Evolutionary conservation across 768 basidiomycete genomes (phyloP), one percentile per base, ranked within the genome.

Genomic region (Tulasnella sp.): DNA sequence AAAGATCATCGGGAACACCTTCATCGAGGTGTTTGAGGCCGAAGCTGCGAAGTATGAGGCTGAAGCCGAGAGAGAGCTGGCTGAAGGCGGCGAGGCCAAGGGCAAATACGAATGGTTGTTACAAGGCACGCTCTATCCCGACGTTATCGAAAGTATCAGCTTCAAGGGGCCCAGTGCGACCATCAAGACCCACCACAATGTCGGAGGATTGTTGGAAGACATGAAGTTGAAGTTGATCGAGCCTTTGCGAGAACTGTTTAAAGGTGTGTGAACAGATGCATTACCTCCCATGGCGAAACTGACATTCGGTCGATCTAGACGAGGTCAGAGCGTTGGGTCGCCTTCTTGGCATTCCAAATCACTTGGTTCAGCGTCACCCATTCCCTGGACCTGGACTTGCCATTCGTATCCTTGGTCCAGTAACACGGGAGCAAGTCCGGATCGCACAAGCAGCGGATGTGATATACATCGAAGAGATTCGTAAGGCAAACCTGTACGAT

Each of bases 141-240:
- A 99, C 67, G 96, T 99, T 58, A 99, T 98, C 67, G 96, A 99
- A 74, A 90, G 86, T 67, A 96, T 99, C 72, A 90, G 86, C 71
- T 99, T 99, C 80, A 98, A 97, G 72, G 96, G 96, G 2, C 96
- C 96, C 0, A 90, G 86, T 62, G 96, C 96, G 36, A 98, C 94
- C 8, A 99, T 99, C 76, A 99, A 99, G 77, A 98, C 96, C 2
- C 96, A 99, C 69, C 96, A 98, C 69, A 99, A 99, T 63, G 96
- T 98, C 62, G 96, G 96, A 15, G 60, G 57, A 11, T 27, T 99
- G 50, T 76, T 97, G 60, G 87, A 86, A 67, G 85, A 98, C 71
- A 99, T 98, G 96, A 96, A 91, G 70, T 78, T 99, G 64, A 98
- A 98, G 74, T 77, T 99, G 49, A 98, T 99, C 63, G 96, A 99